Conservation (phyloP, 164 flowering plant genomes). For the Liquidambar formosana region DNA sequence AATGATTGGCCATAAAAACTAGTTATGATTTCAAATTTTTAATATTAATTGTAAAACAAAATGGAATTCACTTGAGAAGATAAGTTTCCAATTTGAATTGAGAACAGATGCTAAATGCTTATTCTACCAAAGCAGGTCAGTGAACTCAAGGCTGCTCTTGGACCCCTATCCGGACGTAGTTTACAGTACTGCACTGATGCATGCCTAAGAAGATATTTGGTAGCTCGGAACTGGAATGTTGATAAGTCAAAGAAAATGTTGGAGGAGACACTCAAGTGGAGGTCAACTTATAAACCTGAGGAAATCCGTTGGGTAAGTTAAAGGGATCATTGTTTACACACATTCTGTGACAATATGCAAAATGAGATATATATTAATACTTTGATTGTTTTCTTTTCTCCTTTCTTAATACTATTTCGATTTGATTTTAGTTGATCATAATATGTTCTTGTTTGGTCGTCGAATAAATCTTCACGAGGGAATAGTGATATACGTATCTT, state of each 20-base stretch:
- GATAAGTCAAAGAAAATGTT: constrained; percentile 89
- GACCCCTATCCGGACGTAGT: constrained; percentile 50
- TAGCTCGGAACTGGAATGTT: constrained; percentile 89
- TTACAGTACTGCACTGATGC: constrained; percentile 64
- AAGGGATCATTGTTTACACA: background rate
- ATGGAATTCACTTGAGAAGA: background rate
- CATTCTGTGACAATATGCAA: background rate
- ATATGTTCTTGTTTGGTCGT: too few species aligned
- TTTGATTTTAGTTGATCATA: background rate
- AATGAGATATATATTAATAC: background rate
- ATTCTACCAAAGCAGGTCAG: constrained; percentile 32
- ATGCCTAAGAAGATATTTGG: constrained; percentile 79
- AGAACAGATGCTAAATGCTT: background rate
- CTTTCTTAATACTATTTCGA: background rate
- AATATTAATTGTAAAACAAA: background rate
- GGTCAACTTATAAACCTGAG: constrained; percentile 82
- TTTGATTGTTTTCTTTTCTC: background rate
- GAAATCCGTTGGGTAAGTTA: constrained; percentile 89
- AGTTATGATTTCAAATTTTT: background rate
- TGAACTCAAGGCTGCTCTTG: constrained; percentile 52
- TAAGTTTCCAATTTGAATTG: background rate
- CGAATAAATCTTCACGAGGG: background rate
- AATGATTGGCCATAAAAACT: background rate
- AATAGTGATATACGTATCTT: background rate
- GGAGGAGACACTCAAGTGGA: constrained; percentile 88